Conservation (phyloP, 2,329 filamentous ascomycete species). For the Ceratocystis diversiconidia region DNA sequence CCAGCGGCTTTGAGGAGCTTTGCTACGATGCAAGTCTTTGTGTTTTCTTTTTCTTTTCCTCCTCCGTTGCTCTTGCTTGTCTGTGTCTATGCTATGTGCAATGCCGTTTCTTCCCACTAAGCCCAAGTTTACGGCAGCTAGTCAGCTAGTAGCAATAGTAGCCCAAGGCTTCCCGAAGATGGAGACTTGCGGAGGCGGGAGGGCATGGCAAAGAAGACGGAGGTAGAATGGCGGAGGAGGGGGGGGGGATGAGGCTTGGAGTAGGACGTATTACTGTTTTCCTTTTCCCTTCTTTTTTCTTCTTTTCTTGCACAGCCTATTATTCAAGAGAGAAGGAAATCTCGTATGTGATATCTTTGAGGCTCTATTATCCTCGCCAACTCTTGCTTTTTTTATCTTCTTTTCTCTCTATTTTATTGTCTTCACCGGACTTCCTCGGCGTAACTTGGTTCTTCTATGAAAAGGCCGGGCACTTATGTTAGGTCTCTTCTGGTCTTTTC, state of each 20-base stretch:
- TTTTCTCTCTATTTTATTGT: not conserved
- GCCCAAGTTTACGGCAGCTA: not conserved
- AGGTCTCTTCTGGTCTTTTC: not conserved
- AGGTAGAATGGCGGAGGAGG: not conserved
- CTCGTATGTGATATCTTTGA: not conserved
- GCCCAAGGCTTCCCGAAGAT: conserved; percentile 2
- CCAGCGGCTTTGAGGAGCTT: not conserved
- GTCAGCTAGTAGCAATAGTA: conserved; percentile 1
- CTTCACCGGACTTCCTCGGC: not conserved
- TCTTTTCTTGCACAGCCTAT: not conserved
- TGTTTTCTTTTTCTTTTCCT: not conserved
- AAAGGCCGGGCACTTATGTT: conserved; percentile 3
- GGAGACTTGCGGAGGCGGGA: not conserved
- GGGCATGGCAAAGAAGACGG: not conserved
- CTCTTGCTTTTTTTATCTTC: not conserved
- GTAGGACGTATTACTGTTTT: not conserved
- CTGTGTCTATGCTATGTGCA: not conserved
- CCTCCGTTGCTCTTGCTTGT: not conserved
- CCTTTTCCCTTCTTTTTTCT: not conserved
- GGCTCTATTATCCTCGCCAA: not conserved
- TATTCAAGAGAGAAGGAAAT: not conserved
- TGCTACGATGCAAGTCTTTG: conserved; percentile 5
- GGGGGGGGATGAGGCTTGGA: not conserved
- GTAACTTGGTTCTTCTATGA: not conserved
- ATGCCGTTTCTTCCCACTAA: not conserved